Evolutionary conservation across 2,329 filamentous ascomycete species (phyloP).

Genomic region (Trichoderma sp.): DNA sequence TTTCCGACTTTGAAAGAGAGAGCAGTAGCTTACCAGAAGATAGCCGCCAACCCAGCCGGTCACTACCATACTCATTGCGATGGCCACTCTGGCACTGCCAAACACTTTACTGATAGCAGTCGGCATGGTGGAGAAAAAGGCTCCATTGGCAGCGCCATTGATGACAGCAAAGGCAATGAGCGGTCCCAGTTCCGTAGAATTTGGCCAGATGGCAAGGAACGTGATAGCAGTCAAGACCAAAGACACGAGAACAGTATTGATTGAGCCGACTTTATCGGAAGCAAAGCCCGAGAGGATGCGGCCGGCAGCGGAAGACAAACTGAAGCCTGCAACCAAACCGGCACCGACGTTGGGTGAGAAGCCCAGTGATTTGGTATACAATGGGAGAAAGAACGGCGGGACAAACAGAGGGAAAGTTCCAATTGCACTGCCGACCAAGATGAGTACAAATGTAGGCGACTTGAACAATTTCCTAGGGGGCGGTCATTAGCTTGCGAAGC

Average conservation of each 20-base stretch:
- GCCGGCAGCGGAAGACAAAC: conserved; percentile 60
- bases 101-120: conserved; percentile 62
- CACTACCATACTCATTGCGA: conserved; percentile 63
- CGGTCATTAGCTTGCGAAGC: neutral
- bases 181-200: conserved; percentile 55
- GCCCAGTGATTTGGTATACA: conserved; percentile 56
- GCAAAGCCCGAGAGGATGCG: conserved; percentile 56
- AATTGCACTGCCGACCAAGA: conserved; percentile 58
- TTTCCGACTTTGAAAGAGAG: neutral
- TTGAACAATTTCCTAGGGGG: conserved; percentile 52
- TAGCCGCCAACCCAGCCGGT: conserved; percentile 64
- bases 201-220: conserved; percentile 63
- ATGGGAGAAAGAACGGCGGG: conserved; percentile 61
- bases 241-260: conserved; percentile 56
- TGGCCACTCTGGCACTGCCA: conserved; percentile 55
- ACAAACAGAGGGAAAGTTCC: conserved; percentile 63
- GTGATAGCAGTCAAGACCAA: conserved; percentile 56
- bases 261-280: conserved; percentile 55
- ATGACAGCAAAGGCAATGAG: conserved; percentile 59
- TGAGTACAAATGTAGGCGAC: conserved; percentile 52
- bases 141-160: conserved; percentile 62
- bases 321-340: conserved; percentile 61
- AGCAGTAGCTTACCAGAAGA: conserved; percentile 49
- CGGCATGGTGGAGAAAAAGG: conserved; percentile 64
- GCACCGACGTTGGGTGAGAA: conserved; percentile 55